Conservation (phyloP, 352 stramenopile genomes). For the Globisporangium okanoganense region DNA sequence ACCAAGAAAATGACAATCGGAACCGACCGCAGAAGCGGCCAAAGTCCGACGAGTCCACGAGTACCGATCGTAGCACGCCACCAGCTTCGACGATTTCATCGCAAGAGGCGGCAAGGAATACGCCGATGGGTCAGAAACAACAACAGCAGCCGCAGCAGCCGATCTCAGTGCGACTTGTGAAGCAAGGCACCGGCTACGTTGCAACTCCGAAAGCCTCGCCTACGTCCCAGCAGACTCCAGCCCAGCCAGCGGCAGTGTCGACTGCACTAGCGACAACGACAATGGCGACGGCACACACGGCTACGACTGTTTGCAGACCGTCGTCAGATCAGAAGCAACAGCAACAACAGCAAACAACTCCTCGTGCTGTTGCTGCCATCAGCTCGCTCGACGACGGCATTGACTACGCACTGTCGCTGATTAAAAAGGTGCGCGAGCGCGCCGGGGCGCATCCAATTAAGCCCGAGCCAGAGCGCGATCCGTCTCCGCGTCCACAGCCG, state of each 20-base stretch:
- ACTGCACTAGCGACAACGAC: neutral
- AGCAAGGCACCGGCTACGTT: neutral
- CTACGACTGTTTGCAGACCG: neutral
- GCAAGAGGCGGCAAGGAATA: neutral
- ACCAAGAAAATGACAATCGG: neutral
- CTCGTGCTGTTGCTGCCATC: neutral
- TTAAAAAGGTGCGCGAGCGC: conserved; percentile 4
- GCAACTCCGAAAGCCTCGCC: neutral
- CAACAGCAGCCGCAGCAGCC: neutral
- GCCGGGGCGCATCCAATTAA: conserved; percentile 1
- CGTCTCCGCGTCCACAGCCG: neutral
- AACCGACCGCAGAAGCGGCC: neutral
- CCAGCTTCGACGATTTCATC: neutral
- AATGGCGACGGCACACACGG: neutral
- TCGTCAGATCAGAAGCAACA: neutral
- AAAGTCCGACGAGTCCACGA: neutral
- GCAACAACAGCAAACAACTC: neutral
- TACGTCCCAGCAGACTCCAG: neutral
- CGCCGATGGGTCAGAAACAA: neutral
- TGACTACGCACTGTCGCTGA: conserved; percentile 2
- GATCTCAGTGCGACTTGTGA: neutral
- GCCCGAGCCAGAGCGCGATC: neutral
- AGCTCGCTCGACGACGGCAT: neutral
- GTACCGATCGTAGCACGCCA: neutral
- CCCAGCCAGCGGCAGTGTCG: neutral